Conservation (phyloP, 2,329 filamentous ascomycete genomes). For the Parastagonospora avenae region DNA sequence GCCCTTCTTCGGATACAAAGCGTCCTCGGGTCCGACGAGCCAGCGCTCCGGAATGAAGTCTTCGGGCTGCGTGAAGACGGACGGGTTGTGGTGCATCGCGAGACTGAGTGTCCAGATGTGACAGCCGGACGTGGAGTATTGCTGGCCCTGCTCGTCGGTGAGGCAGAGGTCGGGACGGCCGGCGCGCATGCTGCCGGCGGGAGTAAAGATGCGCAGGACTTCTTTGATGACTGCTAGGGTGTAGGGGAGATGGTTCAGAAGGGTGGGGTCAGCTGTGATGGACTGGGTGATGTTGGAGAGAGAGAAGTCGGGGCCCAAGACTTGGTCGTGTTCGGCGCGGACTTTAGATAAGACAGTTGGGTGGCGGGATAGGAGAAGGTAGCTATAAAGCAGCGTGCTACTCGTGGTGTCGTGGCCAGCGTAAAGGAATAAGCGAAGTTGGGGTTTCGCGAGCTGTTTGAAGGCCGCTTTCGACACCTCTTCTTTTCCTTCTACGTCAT, state of each 20-base stretch:
- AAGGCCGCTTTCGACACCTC: constrained; percentile 8
- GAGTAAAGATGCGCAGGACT: constrained; percentile 36
- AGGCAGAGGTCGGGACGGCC: constrained; percentile 9
- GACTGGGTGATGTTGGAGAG: not conserved
- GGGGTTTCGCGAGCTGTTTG: constrained; percentile 18
- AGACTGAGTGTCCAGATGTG: constrained; percentile 11
- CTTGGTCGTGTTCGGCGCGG: constrained; percentile 33
- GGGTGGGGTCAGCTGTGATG: constrained; percentile 15
- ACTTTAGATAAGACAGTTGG: constrained; percentile 26
- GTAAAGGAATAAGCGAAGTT: constrained; percentile 39
- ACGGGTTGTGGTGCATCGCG: constrained; percentile 21
- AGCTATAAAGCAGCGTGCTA: constrained; percentile 33
- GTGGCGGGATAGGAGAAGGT: constrained; percentile 26
- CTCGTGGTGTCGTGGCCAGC: constrained; percentile 39
- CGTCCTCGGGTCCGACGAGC: constrained; percentile 7
- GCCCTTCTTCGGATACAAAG: constrained; percentile 12
- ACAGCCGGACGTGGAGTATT: constrained; percentile 15
- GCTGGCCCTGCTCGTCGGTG: constrained; percentile 6
- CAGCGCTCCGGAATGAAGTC: constrained; percentile 33
- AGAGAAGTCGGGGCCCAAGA: constrained; percentile 28
- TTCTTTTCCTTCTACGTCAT: constrained; percentile 1
- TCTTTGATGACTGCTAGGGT: constrained; percentile 43
- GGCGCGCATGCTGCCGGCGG: constrained; percentile 33
- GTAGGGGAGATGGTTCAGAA: constrained; percentile 34
- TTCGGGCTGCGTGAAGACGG: constrained; percentile 14